Conservation (phyloP, 257 asterid genomes). For the Solanum ossicruentum region DNA sequence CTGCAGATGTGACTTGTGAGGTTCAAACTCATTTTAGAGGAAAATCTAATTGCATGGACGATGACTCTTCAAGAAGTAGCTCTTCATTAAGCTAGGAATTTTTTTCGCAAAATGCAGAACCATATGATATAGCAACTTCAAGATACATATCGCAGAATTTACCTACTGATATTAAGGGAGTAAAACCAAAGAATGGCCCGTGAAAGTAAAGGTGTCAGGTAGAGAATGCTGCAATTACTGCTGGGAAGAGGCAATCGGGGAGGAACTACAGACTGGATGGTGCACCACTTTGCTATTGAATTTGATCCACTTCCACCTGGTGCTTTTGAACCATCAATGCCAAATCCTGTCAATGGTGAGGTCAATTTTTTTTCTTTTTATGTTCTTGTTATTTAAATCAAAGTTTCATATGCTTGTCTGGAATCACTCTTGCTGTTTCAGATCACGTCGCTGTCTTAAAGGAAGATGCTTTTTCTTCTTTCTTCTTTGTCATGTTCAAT, state of each 20-base stretch:
- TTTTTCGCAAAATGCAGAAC: conserved; percentile 25
- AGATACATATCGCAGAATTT: conserved; percentile 32
- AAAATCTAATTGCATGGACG: conserved; percentile 26
- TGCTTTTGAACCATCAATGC: conserved; percentile 49
- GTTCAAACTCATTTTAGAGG: conserved; percentile 28
- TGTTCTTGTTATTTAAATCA: not conserved
- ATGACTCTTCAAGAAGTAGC: conserved; percentile 67
- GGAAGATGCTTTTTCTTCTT: not conserved
- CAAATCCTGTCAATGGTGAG: conserved; percentile 38
- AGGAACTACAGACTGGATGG: conserved; percentile 64
- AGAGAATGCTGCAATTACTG: conserved; percentile 70
- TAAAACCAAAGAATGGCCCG: conserved; percentile 62
- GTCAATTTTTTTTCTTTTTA: not conserved
- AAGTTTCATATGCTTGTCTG: not conserved
- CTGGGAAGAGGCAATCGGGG: conserved; percentile 87
- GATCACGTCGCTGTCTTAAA: not conserved
- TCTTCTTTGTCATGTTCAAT: not conserved
- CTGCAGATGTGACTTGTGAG: conserved; percentile 43
- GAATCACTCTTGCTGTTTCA: not conserved
- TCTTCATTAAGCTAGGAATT: conserved; percentile 38
- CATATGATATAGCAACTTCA: conserved; percentile 27
- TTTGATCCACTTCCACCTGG: conserved; percentile 81
- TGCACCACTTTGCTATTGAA: conserved; percentile 74
- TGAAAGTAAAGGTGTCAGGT: conserved; percentile 67
- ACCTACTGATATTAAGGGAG: conserved; percentile 23